phyloP scores from a whole-genome alignment of 1,139 yeast genomes.

The Hemisphaericaspora xylofermentans region DNA sequence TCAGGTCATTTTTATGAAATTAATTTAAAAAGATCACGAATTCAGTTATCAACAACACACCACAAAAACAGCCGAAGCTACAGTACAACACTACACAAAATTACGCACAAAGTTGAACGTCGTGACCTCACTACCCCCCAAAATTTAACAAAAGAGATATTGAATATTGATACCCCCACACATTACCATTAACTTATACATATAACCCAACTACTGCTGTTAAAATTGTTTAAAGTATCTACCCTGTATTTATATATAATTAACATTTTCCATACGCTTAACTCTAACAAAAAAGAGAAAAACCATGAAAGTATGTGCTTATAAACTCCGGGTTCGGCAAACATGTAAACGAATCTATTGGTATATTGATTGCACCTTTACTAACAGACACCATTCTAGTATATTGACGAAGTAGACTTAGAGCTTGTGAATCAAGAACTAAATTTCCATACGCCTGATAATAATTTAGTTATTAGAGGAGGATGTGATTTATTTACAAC shows the following conservation, averaged over 20 bases:
- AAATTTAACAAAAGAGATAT: too few species aligned
- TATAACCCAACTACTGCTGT: too few species aligned
- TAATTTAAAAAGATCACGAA: too few species aligned
- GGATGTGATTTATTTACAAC: slow-evolving; percentile 94
- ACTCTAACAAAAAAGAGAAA: neutral
- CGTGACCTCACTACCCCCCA: too few species aligned
- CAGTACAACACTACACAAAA: neutral
- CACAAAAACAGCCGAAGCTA: neutral
- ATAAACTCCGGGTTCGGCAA: slow-evolving; percentile 1
- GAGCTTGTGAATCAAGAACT: slow-evolving; percentile 86
- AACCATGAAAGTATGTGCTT: slow-evolving; percentile 6
- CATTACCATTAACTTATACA: neutral
- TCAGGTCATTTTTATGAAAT: too few species aligned
- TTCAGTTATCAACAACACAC: too few species aligned
- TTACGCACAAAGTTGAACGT: neutral
- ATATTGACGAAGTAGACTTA: slow-evolving; percentile 87
- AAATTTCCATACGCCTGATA: slow-evolving; percentile 83
- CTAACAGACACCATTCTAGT: slow-evolving; percentile 45
- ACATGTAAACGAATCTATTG: too few species aligned
- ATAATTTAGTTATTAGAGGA: slow-evolving; percentile 72
- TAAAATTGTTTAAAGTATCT: too few species aligned
- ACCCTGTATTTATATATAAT: neutral
- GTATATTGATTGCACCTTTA: slow-evolving; percentile 7
- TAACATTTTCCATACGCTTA: neutral
- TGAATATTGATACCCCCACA: neutral